Evolutionary conservation across 192 early-diverging fungal species (phyloP), one percentile per base, ranked within the genome.

Genomic region (Podila clonocystis): DNA sequence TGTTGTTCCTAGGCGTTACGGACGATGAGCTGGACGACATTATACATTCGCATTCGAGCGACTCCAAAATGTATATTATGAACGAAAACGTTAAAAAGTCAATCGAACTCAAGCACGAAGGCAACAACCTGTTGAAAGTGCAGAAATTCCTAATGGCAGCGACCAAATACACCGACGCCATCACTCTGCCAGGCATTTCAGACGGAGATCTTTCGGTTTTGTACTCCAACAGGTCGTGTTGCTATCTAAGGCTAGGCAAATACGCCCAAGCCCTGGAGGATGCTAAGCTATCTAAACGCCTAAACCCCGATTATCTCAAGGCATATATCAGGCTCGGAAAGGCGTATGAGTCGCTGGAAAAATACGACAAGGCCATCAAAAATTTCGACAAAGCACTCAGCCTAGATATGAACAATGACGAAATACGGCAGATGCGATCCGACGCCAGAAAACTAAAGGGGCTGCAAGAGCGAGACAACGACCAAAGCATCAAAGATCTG

Each of bases 281-380:
- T 72, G 70, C 70, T 49, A 72, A 72, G 62, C 38, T 65, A 58
- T 72, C 70, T 72, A 72, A 72, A 58, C 70, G 62, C 62, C 63
- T 72, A 72, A 72, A 72, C 63, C 62, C 70, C 70, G 70, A 72
- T 58, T 72, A 72, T 58, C 62, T 72, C 70, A 72, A 72, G 70
- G 70, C 70, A 36, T 72, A 72, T 55, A 72, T 72, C 62, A 64
- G 70, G 70, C 70, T 72, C 52, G 70, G 70, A 64, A 65, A 65
- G 70, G 70, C 70, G 70, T 72, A 72, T 48, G 62, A 49, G 63
- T 72, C 70, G 36, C 62, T 65, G 62, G 70, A 31, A 72, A 72
- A 72, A 65, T 72, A 72, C 70, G 70, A 72, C 63, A 72, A 72
- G 62, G 70, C 70, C 62, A 72, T 72, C 62, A 72, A 72, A 64